A percentile compares a stretch with the other conserved stretches of the same genome.
Evolutionary conservation across 495 filamentous ascomycete genomes (phyloP).

Genomic region (Evansstolkia leycettana): DNA sequence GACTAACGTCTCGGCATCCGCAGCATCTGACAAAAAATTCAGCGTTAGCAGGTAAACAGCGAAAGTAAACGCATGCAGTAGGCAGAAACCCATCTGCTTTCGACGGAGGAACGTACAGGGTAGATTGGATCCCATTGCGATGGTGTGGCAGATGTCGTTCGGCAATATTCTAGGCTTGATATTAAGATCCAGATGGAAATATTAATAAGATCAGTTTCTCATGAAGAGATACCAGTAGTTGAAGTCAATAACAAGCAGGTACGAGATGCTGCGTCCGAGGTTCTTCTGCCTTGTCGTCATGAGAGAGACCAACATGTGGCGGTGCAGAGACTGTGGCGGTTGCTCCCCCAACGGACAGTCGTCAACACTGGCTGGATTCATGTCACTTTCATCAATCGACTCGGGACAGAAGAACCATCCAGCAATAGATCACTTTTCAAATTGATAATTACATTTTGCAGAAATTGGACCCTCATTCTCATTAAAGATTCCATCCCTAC

Average conservation of each 20-base stretch:
- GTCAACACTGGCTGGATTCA: background rate
- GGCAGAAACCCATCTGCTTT: conserved; percentile 2
- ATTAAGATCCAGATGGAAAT: background rate
- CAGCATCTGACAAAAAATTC: conserved; percentile 57
- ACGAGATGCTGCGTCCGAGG: background rate
- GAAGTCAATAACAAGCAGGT: background rate
- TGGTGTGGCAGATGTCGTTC: too few species aligned
- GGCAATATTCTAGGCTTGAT: too few species aligned
- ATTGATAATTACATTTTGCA: too few species aligned
- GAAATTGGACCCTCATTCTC: too few species aligned
- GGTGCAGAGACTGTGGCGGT: conserved; percentile 31
- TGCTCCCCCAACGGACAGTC: conserved; percentile 33
- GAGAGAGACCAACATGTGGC: conserved; percentile 28
- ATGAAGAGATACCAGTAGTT: background rate
- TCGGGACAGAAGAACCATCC: too few species aligned
- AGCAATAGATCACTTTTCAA: too few species aligned
- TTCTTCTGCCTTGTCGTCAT: conserved; percentile 15
- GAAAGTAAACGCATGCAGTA: too few species aligned
- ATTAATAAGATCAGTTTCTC: background rate
- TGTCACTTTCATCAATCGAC: conserved; percentile 1
- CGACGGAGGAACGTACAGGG: conserved; percentile 47
- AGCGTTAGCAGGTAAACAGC: conserved; percentile 4
- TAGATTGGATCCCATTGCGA: conserved; percentile 53
- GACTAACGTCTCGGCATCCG: conserved; percentile 85
- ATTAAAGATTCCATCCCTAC: too few species aligned